Evolutionary conservation across 306 rosid genomes (phyloP).

Genomic region (Alnus glutinosa): DNA sequence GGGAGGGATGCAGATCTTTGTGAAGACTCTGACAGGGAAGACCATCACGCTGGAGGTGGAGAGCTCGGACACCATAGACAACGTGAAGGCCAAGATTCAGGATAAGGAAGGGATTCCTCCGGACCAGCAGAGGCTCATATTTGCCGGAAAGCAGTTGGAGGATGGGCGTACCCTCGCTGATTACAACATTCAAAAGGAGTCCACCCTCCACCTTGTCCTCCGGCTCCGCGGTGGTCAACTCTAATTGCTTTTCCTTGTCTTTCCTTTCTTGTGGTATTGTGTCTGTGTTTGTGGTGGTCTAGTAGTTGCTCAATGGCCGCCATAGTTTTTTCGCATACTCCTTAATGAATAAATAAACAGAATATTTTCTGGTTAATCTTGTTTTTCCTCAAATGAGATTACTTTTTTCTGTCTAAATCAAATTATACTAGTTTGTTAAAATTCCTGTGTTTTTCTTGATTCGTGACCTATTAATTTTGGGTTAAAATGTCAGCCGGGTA

Average conservation of each 20-base stretch:
- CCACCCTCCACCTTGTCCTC: slow-evolving; percentile 37
- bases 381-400: too few species aligned
- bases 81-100: slow-evolving; percentile 30
- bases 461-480: not conserved
- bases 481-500: too few species aligned
- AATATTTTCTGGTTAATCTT: too few species aligned
- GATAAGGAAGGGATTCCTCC: slow-evolving; percentile 29
- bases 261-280: not conserved
- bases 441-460: not conserved
- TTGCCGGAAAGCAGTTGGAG: slow-evolving; percentile 28
- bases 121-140: slow-evolving; percentile 28
- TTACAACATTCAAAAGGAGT: slow-evolving; percentile 27
- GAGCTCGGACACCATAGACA: slow-evolving; percentile 23
- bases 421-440: not conserved
- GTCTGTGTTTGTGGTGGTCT: not conserved
- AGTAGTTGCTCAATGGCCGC: not conserved
- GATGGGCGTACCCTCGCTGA: slow-evolving; percentile 30
- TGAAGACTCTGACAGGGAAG: slow-evolving; percentile 29
- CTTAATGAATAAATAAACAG: too few species aligned
- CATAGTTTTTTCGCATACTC: too few species aligned
- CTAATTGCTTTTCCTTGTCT: not conserved
- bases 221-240: slow-evolving; percentile 45
- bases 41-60: slow-evolving; percentile 31
- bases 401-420: too few species aligned
- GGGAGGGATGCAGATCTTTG: slow-evolving; percentile 34